Conservation (phyloP, 148 eudicot species). For the Silene uniflora region DNA sequence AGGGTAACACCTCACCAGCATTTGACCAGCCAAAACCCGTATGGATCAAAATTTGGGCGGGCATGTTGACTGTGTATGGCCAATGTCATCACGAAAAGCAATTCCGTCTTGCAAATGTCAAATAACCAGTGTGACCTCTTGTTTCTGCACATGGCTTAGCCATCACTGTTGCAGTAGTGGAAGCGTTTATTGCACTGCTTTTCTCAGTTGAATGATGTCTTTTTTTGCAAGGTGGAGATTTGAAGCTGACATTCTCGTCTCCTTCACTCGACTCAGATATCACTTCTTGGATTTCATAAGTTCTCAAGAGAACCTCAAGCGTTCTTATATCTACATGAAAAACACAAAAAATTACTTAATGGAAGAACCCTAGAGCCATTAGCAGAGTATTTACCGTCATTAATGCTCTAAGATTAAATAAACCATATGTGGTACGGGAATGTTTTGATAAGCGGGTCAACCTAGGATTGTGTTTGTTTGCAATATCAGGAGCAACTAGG, state of each 20-base stretch:
- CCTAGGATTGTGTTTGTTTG: too few relatives aligned
- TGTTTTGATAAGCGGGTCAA: too few relatives aligned
- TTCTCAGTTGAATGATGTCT: conserved; percentile 51
- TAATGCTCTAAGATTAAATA: too few relatives aligned
- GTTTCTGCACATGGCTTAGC: conserved; percentile 69
- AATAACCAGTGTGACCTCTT: conserved; percentile 88
- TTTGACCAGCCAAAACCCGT: too few relatives aligned
- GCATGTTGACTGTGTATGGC: neutral
- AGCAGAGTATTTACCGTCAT: too few relatives aligned
- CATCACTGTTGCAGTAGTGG: conserved; percentile 42
- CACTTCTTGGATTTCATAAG: conserved; percentile 70
- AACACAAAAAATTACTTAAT: neutral
- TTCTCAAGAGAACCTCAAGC: conserved; percentile 82
- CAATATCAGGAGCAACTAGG: too few relatives aligned
- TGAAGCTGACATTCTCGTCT: conserved; percentile 33
- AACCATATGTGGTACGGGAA: too few relatives aligned
- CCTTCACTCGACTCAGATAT: conserved; percentile 33
- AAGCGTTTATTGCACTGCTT: conserved; percentile 34
- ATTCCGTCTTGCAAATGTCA: conserved; percentile 84
- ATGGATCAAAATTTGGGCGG: neutral
- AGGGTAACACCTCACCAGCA: neutral
- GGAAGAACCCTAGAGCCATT: neutral
- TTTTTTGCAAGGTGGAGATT: conserved; percentile 57
- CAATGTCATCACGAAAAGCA: conserved; percentile 26
- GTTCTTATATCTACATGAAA: conserved; percentile 68